Evolutionary conservation across 129 eudicot genomes (phyloP).

Genomic region (Lonicera japonica): DNA sequence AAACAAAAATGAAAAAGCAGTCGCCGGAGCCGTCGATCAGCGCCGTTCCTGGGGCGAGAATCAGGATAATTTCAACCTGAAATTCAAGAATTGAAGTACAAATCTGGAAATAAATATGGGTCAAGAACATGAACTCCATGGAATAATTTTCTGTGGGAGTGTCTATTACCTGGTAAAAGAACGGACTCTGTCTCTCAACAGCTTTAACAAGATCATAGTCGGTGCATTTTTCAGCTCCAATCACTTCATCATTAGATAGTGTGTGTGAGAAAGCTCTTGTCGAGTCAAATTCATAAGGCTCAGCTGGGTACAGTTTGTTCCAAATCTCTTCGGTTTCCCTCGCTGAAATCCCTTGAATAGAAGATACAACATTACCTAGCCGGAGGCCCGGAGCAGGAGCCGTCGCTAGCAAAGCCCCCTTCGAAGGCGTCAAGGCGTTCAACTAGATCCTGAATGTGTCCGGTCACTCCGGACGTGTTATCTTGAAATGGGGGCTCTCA

Average conservation of each 20-base stretch:
- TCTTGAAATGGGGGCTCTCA: conserved; percentile 66
- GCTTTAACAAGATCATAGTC: conserved; percentile 72
- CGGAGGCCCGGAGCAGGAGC: too few relatives aligned
- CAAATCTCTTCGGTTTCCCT: conserved; percentile 57
- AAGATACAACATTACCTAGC: conserved; percentile 63
- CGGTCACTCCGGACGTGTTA: too few relatives aligned
- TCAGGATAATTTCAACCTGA: too few relatives aligned
- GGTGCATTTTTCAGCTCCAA: conserved; percentile 34
- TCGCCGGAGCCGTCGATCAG: too few relatives aligned
- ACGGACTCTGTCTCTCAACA: conserved; percentile 66
- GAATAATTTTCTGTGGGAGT: too few relatives aligned
- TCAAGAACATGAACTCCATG: background rate
- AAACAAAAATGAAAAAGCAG: too few relatives aligned
- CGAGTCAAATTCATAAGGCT: conserved; percentile 46
- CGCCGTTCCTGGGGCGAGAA: too few relatives aligned
- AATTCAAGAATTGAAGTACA: too few relatives aligned
- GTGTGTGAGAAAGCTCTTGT: conserved; percentile 22
- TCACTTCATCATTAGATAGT: conserved; percentile 5
- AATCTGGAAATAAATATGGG: too few relatives aligned
- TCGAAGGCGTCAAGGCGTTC: too few relatives aligned
- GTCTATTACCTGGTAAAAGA: conserved; percentile 81
- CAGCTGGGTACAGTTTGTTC: conserved; percentile 56
- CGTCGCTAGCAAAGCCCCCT: too few relatives aligned
- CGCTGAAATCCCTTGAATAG: conserved; percentile 44
- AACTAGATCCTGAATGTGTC: too few relatives aligned